Base-by-base conservation (phyloP, 495 filamentous ascomycete species). In the Neurospora hispaniola region DNA sequence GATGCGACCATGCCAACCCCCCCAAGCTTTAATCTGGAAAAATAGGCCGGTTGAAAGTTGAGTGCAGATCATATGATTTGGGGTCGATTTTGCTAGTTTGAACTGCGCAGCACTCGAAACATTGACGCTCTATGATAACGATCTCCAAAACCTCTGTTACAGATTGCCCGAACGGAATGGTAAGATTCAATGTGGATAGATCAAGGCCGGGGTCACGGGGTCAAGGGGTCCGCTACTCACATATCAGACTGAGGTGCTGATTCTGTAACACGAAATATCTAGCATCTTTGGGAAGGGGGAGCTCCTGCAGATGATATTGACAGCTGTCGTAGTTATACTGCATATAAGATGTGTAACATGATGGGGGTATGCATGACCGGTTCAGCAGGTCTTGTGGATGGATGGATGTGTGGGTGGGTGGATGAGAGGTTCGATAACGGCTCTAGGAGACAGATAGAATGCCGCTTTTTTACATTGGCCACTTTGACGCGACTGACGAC, bases 1-100 rank as follows among this genome's bases (percentile, higher is more conserved):
- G 70, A 31, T 31, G 27, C 27, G 27, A 31, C 27, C 27, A 31
- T 31, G 27, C 27, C 43, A 59, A 39, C 3, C 27, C 68, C 27
- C 2, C 35, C 35, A 27, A 68, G 38, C 71, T 73, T 59, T 39
- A 80, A 76, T 81, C 78, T 82, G 80, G 82, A 72, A 84, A 81
- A 84, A 84, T 77, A 71, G 72, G 71, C 82, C 83, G 84, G 82
- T 71, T 82, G 79, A 84, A 83, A 80, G 31, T 69, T 71, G 48
- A 74, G 68, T 76, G 81, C 76, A 79, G 80, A 85, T 85, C 83
- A 84, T 84, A 84, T 85, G 82, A 83, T 79, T 77, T 79, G 77
- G 79, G 77, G 20, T 14, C 72, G 72, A 71, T 42, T 77, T 80
- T 78, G 79, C 78, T 78, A 78, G 79, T 77, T 74, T 69, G 71